phyloP scores from a whole-genome alignment of 352 stramenopile genomes.

The Phytophthora litchii region DNA sequence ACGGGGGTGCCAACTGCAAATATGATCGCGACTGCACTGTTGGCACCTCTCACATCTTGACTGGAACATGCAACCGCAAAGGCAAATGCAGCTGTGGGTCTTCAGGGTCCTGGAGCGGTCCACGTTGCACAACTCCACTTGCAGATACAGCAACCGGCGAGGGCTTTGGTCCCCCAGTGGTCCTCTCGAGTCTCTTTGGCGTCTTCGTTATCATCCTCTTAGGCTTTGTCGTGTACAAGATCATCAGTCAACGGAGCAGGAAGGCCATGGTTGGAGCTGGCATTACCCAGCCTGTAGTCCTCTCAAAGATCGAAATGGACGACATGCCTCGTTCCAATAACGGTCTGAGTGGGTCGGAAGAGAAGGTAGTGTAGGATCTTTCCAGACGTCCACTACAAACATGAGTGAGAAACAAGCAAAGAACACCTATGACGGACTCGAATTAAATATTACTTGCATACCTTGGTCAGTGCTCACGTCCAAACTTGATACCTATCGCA shows the following conservation, averaged over 20 bases:
- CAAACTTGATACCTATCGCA: neutral
- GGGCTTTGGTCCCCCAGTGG: slow-evolving; percentile 49
- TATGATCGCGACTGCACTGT: slow-evolving; percentile 52
- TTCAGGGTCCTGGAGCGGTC: slow-evolving; percentile 46
- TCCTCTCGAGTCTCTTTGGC: slow-evolving; percentile 26
- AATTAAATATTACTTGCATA: slow-evolving; percentile 14
- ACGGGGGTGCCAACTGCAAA: slow-evolving; percentile 48
- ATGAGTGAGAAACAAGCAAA: neutral
- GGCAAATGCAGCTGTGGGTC: slow-evolving; percentile 38
- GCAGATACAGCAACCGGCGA: slow-evolving; percentile 28
- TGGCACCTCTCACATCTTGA: slow-evolving; percentile 36
- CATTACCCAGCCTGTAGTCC: slow-evolving; percentile 18
- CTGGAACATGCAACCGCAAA: slow-evolving; percentile 39
- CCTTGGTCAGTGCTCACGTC: neutral
- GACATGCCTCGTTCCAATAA: slow-evolving; percentile 19
- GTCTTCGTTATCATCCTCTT: slow-evolving; percentile 21
- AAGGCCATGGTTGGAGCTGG: slow-evolving; percentile 29
- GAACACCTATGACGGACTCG: neutral
- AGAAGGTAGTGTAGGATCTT: slow-evolving; percentile 25
- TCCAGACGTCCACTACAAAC: neutral
- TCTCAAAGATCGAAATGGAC: slow-evolving; percentile 35
- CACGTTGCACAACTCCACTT: slow-evolving; percentile 46
- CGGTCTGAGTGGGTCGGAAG: slow-evolving; percentile 10
- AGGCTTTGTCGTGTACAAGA: slow-evolving; percentile 31
- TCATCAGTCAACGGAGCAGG: slow-evolving; percentile 24